Evolutionary conservation across 2,329 filamentous ascomycete species (phyloP).

Genomic region (Fusarium luffae): DNA sequence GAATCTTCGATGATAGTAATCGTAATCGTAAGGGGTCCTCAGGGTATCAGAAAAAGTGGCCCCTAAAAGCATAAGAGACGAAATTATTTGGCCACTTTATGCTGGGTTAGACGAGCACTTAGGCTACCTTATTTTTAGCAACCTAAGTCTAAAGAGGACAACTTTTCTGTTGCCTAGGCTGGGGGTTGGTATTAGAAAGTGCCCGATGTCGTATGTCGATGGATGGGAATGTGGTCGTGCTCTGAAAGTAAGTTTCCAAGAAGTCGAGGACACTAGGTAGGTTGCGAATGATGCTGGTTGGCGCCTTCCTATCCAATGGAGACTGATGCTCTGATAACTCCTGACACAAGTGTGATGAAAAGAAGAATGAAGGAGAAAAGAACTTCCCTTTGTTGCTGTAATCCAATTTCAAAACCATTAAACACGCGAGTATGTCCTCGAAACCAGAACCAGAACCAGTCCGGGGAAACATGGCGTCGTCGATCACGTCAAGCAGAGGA

Average conservation of each 20-base stretch:
- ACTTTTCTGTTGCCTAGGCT: too few relatives aligned
- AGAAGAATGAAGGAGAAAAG: too few relatives aligned
- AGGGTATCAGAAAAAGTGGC: too few relatives aligned
- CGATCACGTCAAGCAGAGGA: slow-evolving; percentile 40
- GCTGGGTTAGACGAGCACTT: too few relatives aligned
- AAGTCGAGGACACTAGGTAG: slow-evolving; percentile 11
- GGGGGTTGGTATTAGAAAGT: too few relatives aligned
- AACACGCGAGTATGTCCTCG: slow-evolving; percentile 31
- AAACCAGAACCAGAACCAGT: slow-evolving; percentile 23
- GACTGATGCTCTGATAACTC: slow-evolving; percentile 16
- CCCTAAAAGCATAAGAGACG: too few relatives aligned
- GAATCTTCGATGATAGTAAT: background rate
- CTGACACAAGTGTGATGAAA: background rate
- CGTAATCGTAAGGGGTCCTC: background rate
- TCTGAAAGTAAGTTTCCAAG: slow-evolving; percentile 7
- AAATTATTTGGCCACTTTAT: too few relatives aligned
- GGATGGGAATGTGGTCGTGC: slow-evolving; percentile 17
- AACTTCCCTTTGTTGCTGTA: too few relatives aligned
- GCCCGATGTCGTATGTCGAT: too few relatives aligned
- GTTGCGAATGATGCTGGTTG: slow-evolving; percentile 28
- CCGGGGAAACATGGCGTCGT: slow-evolving; percentile 39
- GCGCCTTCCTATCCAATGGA: slow-evolving; percentile 34
- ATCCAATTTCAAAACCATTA: slow-evolving; percentile 24
- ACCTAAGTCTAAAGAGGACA: too few relatives aligned
- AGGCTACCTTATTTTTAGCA: too few relatives aligned